phyloP scores from a whole-genome alignment of 1,284 basidiomycete genomes.

The Leccinum pachyderme region DNA sequence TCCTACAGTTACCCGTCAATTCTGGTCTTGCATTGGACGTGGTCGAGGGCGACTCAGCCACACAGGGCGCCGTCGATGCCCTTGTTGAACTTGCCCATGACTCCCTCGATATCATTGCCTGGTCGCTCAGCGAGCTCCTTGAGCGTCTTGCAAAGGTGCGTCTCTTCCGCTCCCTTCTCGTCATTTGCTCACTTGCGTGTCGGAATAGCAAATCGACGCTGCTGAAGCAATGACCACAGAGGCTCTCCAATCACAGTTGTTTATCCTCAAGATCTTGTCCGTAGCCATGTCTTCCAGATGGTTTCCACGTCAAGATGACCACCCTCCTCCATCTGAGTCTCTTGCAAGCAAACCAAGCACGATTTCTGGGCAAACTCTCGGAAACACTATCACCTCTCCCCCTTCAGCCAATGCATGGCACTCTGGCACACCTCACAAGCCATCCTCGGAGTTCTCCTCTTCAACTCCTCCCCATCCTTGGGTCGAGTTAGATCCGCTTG shows the following conservation, averaged over 20 bases:
- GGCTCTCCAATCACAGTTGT: constrained; percentile 86
- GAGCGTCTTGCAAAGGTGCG: constrained; percentile 77
- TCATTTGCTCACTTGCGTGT: constrained; percentile 11
- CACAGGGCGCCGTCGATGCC: constrained; percentile 72
- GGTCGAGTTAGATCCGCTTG: constrained; percentile 75
- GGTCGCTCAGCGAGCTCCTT: constrained; percentile 72
- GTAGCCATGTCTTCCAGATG: constrained; percentile 79
- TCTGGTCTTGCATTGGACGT: constrained; percentile 73
- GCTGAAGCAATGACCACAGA: constrained; percentile 60
- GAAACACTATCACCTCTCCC: constrained; percentile 14
- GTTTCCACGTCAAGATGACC: constrained; percentile 43
- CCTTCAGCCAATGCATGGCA: constrained; percentile 24
- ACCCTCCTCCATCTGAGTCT: constrained; percentile 39
- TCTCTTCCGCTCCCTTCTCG: constrained; percentile 9
- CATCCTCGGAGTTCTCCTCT: constrained; percentile 40
- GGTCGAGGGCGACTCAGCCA: constrained; percentile 72
- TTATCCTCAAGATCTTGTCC: constrained; percentile 82
- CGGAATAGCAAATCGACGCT: constrained; percentile 48
- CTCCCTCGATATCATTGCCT: constrained; percentile 75
- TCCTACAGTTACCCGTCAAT: constrained; percentile 74
- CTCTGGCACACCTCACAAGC: constrained; percentile 34
- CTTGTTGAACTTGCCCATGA: constrained; percentile 77
- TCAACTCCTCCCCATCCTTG: constrained; percentile 42
- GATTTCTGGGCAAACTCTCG: constrained; percentile 17
- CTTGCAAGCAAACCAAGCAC: constrained; percentile 39